Conservation (phyloP, 768 basidiomycete species). For the Pleurotus sapidus region DNA sequence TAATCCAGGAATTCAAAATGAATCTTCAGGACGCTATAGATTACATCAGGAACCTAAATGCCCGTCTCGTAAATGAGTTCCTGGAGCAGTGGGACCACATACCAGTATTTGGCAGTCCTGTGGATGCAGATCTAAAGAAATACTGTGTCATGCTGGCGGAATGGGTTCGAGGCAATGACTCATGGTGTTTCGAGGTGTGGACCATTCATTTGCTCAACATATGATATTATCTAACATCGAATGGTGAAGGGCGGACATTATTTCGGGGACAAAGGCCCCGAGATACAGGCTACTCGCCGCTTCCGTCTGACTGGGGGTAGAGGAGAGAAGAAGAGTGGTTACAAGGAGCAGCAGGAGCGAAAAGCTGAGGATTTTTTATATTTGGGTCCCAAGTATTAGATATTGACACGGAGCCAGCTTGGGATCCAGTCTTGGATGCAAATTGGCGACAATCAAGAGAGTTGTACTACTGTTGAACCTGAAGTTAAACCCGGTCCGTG, state of each 20-base stretch:
- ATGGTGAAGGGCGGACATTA: constrained; percentile 29
- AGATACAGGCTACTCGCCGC: constrained; percentile 18
- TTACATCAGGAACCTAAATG: constrained; percentile 33
- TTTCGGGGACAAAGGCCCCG: constrained; percentile 31
- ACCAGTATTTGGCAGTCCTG: constrained; percentile 36
- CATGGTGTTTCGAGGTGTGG: constrained; percentile 43
- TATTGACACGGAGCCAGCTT: too few species aligned
- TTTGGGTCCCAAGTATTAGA: too few species aligned
- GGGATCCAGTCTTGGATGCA: too few species aligned
- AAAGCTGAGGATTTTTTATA: too few species aligned
- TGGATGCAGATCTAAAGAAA: constrained; percentile 36
- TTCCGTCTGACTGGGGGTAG: too few species aligned
- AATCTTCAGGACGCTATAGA: constrained; percentile 36
- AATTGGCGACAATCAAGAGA: too few species aligned
- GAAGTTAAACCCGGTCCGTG: too few species aligned
- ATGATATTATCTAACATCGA: too few species aligned
- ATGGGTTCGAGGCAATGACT: constrained; percentile 47
- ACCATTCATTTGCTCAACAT: too few species aligned
- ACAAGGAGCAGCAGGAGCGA: too few species aligned
- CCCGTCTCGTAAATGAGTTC: constrained; percentile 33
- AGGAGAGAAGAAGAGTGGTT: too few species aligned
- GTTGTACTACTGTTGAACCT: too few species aligned
- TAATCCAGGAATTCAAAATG: constrained; percentile 42
- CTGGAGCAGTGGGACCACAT: constrained; percentile 28
- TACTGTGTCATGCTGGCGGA: constrained; percentile 47